Conservation (phyloP, 2,329 filamentous ascomycete species). For the Rhinocladiella similis region DNA sequence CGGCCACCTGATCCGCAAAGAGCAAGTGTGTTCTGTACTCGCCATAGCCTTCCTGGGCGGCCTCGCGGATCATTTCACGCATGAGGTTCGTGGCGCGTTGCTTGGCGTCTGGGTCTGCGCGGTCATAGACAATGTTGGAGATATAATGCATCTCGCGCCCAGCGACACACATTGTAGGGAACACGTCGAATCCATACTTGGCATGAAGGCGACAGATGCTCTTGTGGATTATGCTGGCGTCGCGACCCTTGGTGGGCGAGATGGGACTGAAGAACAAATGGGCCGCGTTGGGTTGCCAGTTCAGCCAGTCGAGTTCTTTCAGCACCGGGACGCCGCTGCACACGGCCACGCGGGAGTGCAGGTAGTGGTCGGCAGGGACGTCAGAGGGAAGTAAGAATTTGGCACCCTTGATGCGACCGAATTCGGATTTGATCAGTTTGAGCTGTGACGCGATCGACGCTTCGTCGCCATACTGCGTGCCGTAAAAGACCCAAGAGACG, state of each 20-base stretch:
- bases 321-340: constrained; percentile 32
- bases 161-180: constrained; percentile 29
- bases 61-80: constrained; percentile 38
- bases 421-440: constrained; percentile 30
- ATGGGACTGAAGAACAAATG: constrained; percentile 40
- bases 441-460: constrained; percentile 31
- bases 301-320: constrained; percentile 36
- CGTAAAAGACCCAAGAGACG: constrained; percentile 36
- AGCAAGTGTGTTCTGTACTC: constrained; percentile 51
- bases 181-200: constrained; percentile 27
- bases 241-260: constrained; percentile 34
- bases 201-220: constrained; percentile 30
- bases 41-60: constrained; percentile 45
- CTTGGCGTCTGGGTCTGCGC: constrained; percentile 29
- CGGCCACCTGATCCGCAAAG: constrained; percentile 48
- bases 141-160: constrained; percentile 38
- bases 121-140: constrained; percentile 37
- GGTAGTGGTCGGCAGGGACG: constrained; percentile 32
- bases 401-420: constrained; percentile 33
- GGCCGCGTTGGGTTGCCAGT: constrained; percentile 37
- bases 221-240: constrained; percentile 32
- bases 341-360: constrained; percentile 32
- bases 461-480: constrained; percentile 33
- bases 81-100: constrained; percentile 33
- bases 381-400: constrained; percentile 36